Conservation (phyloP, 345 rosid genomes). For the Salix dunnii region DNA sequence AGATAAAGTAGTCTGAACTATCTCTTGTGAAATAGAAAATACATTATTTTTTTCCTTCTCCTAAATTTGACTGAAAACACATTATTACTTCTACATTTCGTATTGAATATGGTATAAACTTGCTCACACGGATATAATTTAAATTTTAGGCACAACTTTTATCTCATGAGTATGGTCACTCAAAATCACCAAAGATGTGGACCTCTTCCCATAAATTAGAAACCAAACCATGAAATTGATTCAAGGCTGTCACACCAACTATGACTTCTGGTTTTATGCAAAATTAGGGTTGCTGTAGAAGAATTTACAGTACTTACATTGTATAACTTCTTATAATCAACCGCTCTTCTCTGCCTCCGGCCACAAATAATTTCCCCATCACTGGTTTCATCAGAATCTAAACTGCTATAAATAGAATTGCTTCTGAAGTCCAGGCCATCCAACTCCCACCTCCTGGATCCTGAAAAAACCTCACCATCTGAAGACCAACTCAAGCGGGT, state of each 20-base stretch:
- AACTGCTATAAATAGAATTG: conserved; percentile 37
- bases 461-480: conserved; percentile 52
- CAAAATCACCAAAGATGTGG: neutral
- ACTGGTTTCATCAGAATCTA: conserved; percentile 51
- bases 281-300: neutral
- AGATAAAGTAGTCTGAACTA: neutral
- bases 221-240: neutral
- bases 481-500: conserved; percentile 81
- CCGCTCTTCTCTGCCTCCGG: conserved; percentile 72
- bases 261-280: neutral
- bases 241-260: neutral
- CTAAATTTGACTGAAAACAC: neutral
- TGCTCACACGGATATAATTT: neutral
- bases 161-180: neutral
- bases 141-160: neutral
- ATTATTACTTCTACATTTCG: neutral
- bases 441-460: conserved; percentile 39
- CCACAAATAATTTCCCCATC: conserved; percentile 63
- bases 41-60: neutral
- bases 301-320: conserved; percentile 50
- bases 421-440: conserved; percentile 25
- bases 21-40: neutral
- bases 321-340: conserved; percentile 82
- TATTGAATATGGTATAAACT: neutral
- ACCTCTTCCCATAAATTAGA: neutral